Percentiles rank a stretch among this genome's conserved stretches.
phyloP scores from a whole-genome alignment of 441 rosid species.

The Mallotus repandus region DNA sequence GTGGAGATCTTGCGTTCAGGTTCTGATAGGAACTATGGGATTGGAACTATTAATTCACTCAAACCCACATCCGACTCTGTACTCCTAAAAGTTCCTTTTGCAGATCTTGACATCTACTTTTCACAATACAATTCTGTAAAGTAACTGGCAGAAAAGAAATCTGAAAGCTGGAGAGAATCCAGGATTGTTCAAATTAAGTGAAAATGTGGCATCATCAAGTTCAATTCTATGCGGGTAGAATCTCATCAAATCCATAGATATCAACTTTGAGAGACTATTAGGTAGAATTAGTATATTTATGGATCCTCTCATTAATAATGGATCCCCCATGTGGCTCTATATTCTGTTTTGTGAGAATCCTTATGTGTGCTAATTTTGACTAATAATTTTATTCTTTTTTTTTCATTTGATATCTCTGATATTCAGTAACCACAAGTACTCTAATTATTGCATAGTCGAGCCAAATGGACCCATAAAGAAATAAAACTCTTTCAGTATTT shows the following conservation, averaged over 20 bases:
- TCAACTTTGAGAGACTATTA: background rate
- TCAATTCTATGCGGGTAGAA: background rate
- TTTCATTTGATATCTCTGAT: too few species aligned
- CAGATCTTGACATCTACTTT: background rate
- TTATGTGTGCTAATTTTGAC: background rate
- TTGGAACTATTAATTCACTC: background rate
- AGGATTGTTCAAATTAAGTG: background rate
- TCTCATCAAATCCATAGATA: background rate
- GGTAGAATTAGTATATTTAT: background rate
- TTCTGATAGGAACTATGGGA: background rate
- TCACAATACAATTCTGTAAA: too few species aligned
- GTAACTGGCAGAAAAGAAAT: background rate
- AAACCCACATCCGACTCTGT: background rate
- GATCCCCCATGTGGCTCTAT: background rate
- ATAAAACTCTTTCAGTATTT: too few species aligned
- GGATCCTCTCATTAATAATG: background rate
- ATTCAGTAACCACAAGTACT: too few species aligned
- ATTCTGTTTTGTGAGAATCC: too few species aligned
- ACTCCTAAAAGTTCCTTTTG: background rate
- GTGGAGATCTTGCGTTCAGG: background rate
- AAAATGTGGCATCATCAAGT: background rate
- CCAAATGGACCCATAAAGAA: too few species aligned
- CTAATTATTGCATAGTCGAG: too few species aligned
- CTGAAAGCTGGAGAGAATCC: slow-evolving; percentile 4
- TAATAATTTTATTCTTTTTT: too few species aligned